Percentiles rank a stretch among this genome's conserved stretches.
These are phyloP conservation scores for Aplosporella prunicola DNA, from an alignment of 2,329 filamentous ascomycete species.

Conservation along the genomic window DNA sequence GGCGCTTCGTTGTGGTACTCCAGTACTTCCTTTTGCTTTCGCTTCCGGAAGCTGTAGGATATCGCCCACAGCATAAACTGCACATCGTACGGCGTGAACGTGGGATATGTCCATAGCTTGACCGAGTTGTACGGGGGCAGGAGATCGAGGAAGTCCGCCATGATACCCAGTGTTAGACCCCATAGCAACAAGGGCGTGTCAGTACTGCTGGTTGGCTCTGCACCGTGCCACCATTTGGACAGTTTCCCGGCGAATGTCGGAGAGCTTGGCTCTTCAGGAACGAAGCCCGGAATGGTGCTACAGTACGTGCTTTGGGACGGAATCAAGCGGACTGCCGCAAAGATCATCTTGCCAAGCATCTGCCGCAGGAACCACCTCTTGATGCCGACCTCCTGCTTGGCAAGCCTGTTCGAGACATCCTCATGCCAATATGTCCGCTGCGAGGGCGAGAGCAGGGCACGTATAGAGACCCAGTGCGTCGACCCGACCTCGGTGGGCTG, in stretches of 20 bases:
- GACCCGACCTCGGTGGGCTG: conserved; percentile 60
- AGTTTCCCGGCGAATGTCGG: neutral
- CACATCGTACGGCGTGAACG: conserved; percentile 55
- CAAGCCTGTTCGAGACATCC: conserved; percentile 53
- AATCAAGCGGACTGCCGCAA: conserved; percentile 53
- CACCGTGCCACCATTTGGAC: conserved; percentile 13
- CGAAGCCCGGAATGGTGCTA: conserved; percentile 43
- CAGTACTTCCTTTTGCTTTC: conserved; percentile 20
- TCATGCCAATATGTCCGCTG: conserved; percentile 54
- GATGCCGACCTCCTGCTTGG: conserved; percentile 46
- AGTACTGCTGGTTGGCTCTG: conserved; percentile 24
- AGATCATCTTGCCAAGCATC: conserved; percentile 57
- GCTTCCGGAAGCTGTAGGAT: conserved; percentile 44
- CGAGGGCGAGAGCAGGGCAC: conserved; percentile 49
- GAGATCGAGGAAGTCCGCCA: conserved; percentile 59
- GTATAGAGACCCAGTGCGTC: conserved; percentile 59
- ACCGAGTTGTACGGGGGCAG: conserved; percentile 55
- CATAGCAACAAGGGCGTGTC: conserved; percentile 50
- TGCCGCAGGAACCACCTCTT: conserved; percentile 46
- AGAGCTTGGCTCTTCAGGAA: conserved; percentile 20
- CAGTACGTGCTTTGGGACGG: conserved; percentile 54
- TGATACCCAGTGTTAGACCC: conserved; percentile 58
- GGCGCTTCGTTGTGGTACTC: conserved; percentile 1
- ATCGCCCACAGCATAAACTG: conserved; percentile 50
- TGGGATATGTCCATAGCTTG: conserved; percentile 57